Evolutionary conservation across 1,284 basidiomycete species (phyloP).

Genomic region (Ceratobasidium papillatum): DNA sequence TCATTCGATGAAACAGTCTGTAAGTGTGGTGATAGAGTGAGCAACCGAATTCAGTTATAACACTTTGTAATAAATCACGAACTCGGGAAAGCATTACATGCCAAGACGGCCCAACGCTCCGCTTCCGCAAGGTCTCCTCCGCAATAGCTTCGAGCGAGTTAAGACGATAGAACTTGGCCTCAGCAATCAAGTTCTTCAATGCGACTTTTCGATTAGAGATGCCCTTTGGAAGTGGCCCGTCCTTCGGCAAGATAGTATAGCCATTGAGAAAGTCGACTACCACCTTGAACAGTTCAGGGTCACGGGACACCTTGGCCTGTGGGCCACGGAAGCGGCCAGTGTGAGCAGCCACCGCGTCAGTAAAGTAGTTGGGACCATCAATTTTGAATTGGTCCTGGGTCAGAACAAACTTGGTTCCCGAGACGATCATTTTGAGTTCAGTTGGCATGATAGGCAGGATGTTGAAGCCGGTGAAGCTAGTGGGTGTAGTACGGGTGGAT

Average conservation of each 20-base stretch:
- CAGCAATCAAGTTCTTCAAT: neutral
- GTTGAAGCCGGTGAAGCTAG: neutral
- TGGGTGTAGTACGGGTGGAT: neutral
- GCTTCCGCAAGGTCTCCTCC: neutral
- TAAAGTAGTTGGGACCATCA: neutral
- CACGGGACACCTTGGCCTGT: neutral
- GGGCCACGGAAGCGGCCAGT: neutral
- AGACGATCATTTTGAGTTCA: neutral
- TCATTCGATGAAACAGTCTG: neutral
- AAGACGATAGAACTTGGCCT: neutral
- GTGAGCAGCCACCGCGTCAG: neutral
- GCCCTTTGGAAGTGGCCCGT: neutral
- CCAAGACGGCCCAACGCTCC: neutral
- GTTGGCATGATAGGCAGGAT: neutral
- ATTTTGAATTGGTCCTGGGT: neutral
- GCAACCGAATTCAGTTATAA: neutral
- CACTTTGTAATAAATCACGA: neutral
- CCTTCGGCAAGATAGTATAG: neutral
- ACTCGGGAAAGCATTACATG: conserved; percentile 1
- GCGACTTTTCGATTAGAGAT: neutral
- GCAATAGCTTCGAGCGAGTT: neutral
- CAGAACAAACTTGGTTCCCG: neutral
- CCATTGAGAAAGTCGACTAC: neutral
- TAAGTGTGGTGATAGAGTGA: neutral
- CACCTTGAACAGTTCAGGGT: neutral